These are phyloP conservation scores for Ammopiptanthus mongolicus DNA, from an alignment of 306 rosid genomes.

Conservation along the genomic window DNA sequence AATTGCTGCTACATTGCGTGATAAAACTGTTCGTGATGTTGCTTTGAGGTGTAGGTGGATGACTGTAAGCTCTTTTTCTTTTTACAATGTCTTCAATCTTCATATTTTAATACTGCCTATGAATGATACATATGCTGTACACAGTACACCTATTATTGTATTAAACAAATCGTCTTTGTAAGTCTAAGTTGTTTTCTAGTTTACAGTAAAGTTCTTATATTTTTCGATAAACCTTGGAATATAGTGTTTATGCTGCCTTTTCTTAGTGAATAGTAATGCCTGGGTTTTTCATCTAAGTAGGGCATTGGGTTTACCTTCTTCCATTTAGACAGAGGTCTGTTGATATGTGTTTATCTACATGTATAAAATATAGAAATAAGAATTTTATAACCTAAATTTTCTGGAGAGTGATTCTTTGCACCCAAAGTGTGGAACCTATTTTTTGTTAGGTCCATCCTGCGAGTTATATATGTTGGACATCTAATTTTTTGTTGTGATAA, in stretches of 20 bases:
- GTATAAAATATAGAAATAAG: neutral
- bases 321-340: neutral
- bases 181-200: neutral
- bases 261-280: neutral
- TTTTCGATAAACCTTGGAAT: neutral
- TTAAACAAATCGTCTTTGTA: no score
- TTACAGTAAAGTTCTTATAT: neutral
- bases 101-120: neutral
- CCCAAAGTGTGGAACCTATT: neutral
- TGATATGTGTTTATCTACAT: neutral
- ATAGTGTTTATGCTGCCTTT: neutral
- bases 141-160: no score
- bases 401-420: neutral
- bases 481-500: neutral
- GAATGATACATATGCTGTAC: neutral
- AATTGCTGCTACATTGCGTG: constrained; percentile 73
- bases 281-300: neutral
- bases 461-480: neutral
- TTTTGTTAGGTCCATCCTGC: neutral
- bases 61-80: constrained; percentile 56
- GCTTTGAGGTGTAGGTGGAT: constrained; percentile 97
- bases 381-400: neutral
- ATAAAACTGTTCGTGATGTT: constrained; percentile 94
- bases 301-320: neutral
- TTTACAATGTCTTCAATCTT: neutral